Base-by-base conservation (phyloP, 176 grass and related monocot genomes). In the Coix lacrymajobi region DNA sequence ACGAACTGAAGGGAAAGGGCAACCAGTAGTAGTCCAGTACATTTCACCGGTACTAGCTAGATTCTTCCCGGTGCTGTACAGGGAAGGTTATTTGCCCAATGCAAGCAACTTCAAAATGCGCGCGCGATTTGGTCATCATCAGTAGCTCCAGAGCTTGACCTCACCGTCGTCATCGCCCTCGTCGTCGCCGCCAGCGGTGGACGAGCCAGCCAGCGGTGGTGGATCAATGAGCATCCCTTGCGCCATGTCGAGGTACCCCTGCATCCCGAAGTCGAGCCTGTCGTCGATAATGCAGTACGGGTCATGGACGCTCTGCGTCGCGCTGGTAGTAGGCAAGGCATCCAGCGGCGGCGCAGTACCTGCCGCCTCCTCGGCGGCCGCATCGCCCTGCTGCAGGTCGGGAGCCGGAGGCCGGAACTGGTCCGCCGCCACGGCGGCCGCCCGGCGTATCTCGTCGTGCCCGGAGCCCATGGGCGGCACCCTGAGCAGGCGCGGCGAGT, bases 191-290 rank as follows among this genome's bases (percentile, higher is more conserved):
- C 37, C 80, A 38, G 7, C 64, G 15, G 65, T 68, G 0, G 77
- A 83, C 12, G 77, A 45, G n/a, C 74, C 73, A 6, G 56, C 79
- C 71, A 83, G 85, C 1, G 86, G 86, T 3, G 94, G 94, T 1
- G 89, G 94, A 19, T 94, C 92, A 80, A 97, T 97, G 49, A 97
- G 85, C 92, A 97, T 90, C 37, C 94, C 94, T 39, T 89, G 85
- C 37, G 92, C 94, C 94, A 97, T 97, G 83, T 97, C 94, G 69
- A 91, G 75, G 78, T 95, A 98, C 4, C 87, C 94, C 88, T 94
- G 89, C 85, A 94, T 94, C 38, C 95, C 95, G 6, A 94, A 91
- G 41, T 98, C 77, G 71, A 94, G 52, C 12, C 88, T 74, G 29
- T 89, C 84, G 38, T 95, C 92, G 38, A 78, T 20, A 30, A 72